A percentile compares a stretch with the other conserved stretches of the same genome.
Conservation (phyloP, 2,329 filamentous ascomycete species). For the Penicillium sp. region DNA sequence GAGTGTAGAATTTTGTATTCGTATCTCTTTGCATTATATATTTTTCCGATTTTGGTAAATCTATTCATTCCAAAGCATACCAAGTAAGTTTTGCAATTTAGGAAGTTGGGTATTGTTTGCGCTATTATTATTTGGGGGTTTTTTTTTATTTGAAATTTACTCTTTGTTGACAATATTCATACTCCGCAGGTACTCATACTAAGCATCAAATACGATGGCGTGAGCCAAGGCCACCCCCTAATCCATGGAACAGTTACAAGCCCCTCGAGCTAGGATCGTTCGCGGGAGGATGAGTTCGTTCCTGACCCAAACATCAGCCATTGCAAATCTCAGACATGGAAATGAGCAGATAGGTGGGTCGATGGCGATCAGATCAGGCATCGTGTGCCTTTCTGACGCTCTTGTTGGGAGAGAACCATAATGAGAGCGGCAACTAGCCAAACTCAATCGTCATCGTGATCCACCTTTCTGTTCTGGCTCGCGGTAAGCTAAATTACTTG, state of each 20-base stretch:
- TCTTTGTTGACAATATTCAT: background rate
- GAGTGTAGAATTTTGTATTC: background rate
- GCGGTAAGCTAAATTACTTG: background rate
- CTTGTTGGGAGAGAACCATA: background rate
- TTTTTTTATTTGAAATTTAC: background rate
- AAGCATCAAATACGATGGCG: background rate
- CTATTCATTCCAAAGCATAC: background rate
- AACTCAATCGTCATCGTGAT: slow-evolving; percentile 5
- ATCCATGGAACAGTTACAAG: background rate
- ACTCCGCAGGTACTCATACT: background rate
- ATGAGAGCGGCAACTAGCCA: background rate
- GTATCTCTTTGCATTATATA: too few relatives aligned
- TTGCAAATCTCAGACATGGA: background rate
- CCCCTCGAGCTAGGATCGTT: background rate
- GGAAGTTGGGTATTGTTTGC: background rate
- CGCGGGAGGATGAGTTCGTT: slow-evolving; percentile 1
- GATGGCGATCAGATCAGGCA: background rate
- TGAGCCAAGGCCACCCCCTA: background rate
- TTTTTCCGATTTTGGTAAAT: background rate
- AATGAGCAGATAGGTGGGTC: background rate
- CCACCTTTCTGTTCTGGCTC: background rate
- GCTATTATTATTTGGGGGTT: background rate
- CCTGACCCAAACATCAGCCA: slow-evolving; percentile 5
- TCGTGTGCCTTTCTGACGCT: background rate
- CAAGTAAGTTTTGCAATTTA: background rate